phyloP scores from a whole-genome alignment of 192 early-diverging fungal genomes.

The Coemansia sp. region DNA sequence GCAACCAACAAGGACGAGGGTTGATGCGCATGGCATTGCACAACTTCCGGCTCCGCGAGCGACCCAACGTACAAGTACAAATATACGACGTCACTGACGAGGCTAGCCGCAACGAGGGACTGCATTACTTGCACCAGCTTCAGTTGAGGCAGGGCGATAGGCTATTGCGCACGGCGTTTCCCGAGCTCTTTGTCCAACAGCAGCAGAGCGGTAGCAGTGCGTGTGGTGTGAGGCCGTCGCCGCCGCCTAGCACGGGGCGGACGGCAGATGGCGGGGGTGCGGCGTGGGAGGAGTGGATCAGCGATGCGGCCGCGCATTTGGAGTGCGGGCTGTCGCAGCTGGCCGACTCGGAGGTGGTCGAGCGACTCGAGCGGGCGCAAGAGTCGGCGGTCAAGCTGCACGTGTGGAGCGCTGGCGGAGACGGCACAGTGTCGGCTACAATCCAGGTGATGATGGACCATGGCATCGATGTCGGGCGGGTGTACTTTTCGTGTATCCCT shows the following conservation, averaged over 20 bases:
- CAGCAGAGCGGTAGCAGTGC: neutral
- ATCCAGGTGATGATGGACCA: slow-evolving; percentile 62
- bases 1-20: slow-evolving; percentile 65
- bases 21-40: slow-evolving; percentile 62
- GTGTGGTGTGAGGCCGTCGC: neutral
- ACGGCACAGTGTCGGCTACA: slow-evolving; percentile 73
- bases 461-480: slow-evolving; percentile 61
- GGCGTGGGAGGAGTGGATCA: slow-evolving; percentile 49
- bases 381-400: slow-evolving; percentile 60
- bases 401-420: slow-evolving; percentile 76
- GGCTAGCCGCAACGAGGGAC: slow-evolving; percentile 55
- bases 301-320: slow-evolving; percentile 36
- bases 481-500: slow-evolving; percentile 72
- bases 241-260: slow-evolving; percentile 3
- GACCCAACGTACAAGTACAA: slow-evolving; percentile 70
- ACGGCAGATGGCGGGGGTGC: neutral
- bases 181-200: slow-evolving; percentile 34
- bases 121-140: slow-evolving; percentile 60
- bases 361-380: slow-evolving; percentile 39
- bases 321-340: slow-evolving; percentile 35
- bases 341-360: slow-evolving; percentile 36
- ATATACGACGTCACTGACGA: slow-evolving; percentile 68
- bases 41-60: slow-evolving; percentile 64
- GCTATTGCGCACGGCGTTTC: slow-evolving; percentile 45
- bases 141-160: slow-evolving; percentile 52